Evolutionary conservation across 1,284 basidiomycete genomes (phyloP), one percentile per base, ranked within the genome.

Genomic region (Tilletia walkeri): DNA sequence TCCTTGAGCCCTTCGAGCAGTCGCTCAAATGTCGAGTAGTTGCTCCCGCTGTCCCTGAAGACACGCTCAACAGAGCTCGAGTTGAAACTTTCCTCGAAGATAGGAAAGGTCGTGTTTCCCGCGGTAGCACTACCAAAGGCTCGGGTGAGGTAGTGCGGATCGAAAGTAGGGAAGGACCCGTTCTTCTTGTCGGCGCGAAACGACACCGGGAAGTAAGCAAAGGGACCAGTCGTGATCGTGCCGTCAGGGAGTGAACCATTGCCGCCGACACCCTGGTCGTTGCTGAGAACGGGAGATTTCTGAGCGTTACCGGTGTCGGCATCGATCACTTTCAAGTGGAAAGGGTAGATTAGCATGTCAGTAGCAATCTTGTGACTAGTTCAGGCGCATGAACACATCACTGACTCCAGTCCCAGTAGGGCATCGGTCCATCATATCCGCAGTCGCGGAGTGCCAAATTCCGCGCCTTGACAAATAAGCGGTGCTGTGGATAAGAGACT

Each of bases 361-460:
- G 24, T 1, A 30, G 24, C 24, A 30, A 18, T 14, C 50, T 18
- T 53, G 9, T 24, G 24, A 20, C 12, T 12, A 14, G 54, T n/a
- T 1, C 12, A 36, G 2, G 2, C 16, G 38, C 18, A 41, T 24
- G 0, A 36, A 34, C 41, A 7, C 2, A 45, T 56, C 16, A 63
- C 30, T 63, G 16, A 56, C 54, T 39, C 36, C 36, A 34, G 59
- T 63, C 34, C 59, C 59, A 63, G 59, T 63, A 63, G 0, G 59
- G 59, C 34, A 41, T 63, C 59, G 59, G 59, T 38, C 59, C 59
- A 6, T 38, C 18, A 39, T 63, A 63, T 24, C 59, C 59, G 34
- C 59, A 63, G 18, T 63, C 59, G 18, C 59, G 59, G 30, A 63
- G 30, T 1, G 59, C 59, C 4, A 5, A 16, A 6, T 38, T 38